Percentiles rank a stretch among this genome's conserved stretches.
Evolutionary conservation across 495 filamentous ascomycete species (phyloP).

Genomic region (Aspergillus mulundensis): DNA sequence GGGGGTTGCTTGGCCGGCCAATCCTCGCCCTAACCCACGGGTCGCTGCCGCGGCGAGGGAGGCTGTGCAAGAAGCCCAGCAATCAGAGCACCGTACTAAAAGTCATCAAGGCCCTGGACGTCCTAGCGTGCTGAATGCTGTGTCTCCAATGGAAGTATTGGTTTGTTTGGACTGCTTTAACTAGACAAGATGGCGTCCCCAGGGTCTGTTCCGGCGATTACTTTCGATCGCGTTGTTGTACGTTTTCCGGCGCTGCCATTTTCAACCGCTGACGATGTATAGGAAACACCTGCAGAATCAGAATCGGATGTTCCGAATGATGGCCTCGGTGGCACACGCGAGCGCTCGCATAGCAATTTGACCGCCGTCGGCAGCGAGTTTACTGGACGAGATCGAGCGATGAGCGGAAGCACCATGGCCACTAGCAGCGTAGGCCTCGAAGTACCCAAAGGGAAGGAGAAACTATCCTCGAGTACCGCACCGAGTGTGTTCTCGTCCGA

Average conservation of each 20-base stretch:
- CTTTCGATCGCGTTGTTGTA: constrained; percentile 15
- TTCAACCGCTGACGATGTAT: background rate
- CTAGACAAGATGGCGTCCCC: background rate
- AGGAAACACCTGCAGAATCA: background rate
- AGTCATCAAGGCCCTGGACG: background rate
- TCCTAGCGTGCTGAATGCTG: background rate
- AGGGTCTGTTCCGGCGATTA: constrained; percentile 13
- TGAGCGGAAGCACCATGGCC: constrained; percentile 21
- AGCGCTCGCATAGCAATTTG: constrained; percentile 14
- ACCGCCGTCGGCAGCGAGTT: constrained; percentile 9
- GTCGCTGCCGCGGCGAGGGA: background rate
- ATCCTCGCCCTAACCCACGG: background rate
- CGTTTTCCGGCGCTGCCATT: background rate
- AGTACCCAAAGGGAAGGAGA: constrained; percentile 3
- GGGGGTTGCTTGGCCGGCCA: constrained; percentile 9
- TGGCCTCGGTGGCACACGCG: background rate
- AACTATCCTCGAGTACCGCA: background rate
- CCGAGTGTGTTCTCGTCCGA: constrained; percentile 10
- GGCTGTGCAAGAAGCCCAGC: constrained; percentile 1
- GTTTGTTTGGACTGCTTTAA: background rate
- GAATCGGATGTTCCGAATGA: constrained; percentile 1
- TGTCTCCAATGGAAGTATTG: background rate
- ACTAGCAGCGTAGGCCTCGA: constrained; percentile 8
- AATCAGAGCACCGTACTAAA: background rate
- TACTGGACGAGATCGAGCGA: constrained; percentile 14